A percentile compares a stretch with the other conserved stretches of the same genome.
These are phyloP conservation scores for Echinochloa phyllopogon DNA, from an alignment of 176 grass and related monocot species.

Conservation along the genomic window DNA sequence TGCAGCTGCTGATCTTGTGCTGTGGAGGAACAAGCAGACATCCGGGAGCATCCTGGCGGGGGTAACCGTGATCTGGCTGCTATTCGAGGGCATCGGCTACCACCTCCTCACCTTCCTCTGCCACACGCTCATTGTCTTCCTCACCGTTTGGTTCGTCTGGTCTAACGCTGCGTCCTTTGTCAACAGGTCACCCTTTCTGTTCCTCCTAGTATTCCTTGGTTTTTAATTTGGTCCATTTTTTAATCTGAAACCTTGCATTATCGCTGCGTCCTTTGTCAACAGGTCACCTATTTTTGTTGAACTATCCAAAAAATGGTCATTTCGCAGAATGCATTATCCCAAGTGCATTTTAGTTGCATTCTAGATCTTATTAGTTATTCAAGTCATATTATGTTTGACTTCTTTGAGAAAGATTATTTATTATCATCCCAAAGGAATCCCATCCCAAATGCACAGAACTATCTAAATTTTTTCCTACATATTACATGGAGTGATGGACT, in stretches of 20 bases:
- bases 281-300: neutral
- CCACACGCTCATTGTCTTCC: conserved; percentile 67
- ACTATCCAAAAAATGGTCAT: neutral
- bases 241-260: neutral
- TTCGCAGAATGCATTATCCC: neutral
- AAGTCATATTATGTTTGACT: neutral
- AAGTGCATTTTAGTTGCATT: neutral
- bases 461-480: neutral
- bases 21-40: conserved; percentile 85
- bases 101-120: conserved; percentile 86
- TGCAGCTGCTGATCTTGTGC: conserved; percentile 83
- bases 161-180: conserved; percentile 68
- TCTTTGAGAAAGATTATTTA: neutral
- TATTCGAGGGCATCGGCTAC: conserved; percentile 92
- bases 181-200: conserved; percentile 50
- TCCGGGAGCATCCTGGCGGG: conserved; percentile 77
- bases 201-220: neutral
- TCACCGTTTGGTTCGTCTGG: conserved; percentile 74
- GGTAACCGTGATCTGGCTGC: conserved; percentile 80
- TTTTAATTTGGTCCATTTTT: neutral
- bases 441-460: neutral
- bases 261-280: too few species aligned
- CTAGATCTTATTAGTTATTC: neutral
- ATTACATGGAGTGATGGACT: neutral
- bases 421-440: neutral